Base-by-base conservation (phyloP, 257 asterid species). In the Ballota nigra region DNA sequence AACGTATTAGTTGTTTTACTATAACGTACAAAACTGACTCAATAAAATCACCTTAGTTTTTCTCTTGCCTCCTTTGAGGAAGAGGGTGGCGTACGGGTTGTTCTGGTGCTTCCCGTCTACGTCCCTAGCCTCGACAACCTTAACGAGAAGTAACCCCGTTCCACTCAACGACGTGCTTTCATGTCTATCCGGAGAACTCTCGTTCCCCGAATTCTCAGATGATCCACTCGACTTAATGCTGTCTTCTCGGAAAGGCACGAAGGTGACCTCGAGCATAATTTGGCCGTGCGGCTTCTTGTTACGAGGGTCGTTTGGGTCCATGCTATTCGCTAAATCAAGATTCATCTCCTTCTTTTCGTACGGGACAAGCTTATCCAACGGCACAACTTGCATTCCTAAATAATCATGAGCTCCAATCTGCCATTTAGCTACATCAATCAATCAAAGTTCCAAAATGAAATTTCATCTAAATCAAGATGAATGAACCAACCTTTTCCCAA, bases 381-480 rank as follows among this genome's bases (percentile, higher is more conserved):
- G 89, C 56, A 84, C 79, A 7, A 78, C 82, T 85, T 92, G 97
- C 95, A 87, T 92, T 22, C 98, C 98, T 75, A 92, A 71, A 78
- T 85, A 90, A 74, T 90, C 97, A 60, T 92, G 97, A 65, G 85
- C 82, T 8, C 96, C 96, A 56, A 88, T 80, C 97, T 92, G 69
- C 40, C 66, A 70, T 73, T 31, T 43, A 26, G 9, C 40, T 7
- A 6, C 3, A 20, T 5, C 6, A 62, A 19, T 40, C 52, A 16
- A n/a, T n/a, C n/a, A n/a, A n/a, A 20, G 31, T n/a, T 31, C 9
- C 11, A 36, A 11, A 43, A n/a, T 47, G 55, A 47, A 47, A 1
- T 47, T 47, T 4, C 22, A 47, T 47, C 16, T 16, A 47, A 47
- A n/a, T 47, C 22, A n/a, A 38, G 45, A 38, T 13, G 2, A 22